Evolutionary conservation across 768 basidiomycete genomes (phyloP), one percentile per base, ranked within the genome.

Genomic region (Tremella mesenterica): DNA sequence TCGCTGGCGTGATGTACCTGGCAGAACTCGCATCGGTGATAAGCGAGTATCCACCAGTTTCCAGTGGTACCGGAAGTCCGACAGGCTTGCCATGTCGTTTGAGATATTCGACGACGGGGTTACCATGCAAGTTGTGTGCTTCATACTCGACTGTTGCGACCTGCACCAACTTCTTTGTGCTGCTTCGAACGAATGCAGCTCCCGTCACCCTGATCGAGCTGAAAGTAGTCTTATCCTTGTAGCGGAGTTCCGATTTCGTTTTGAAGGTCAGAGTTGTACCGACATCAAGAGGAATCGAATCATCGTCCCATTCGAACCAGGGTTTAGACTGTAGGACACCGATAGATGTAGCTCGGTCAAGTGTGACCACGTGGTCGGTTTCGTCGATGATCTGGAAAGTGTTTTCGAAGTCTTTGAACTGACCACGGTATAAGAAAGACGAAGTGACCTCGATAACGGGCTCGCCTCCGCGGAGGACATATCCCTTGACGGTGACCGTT

Each of bases 221-320:
- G 77, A 83, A 92, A 33, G 85, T 83, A 3, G 83, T 79, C 76
- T 86, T 89, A 77, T 91, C 86, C 76, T 88, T 88, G 83, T 89
- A 97, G 16, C 84, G 81, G 31, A 90, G 83, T 63, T 85, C 83
- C 2, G 90, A 89, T 63, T 83, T 82, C 58, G 86, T 78, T 58
- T 86, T 86, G 88, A 97, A 95, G 59, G 90, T 82, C 46, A 99
- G 83, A 1, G 81, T 80, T 30, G 85, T 85, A 21, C 92, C 91
- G 7, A 85, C 80, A 38, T 81, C 76, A 45, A 92, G 82, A 23
- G 89, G 85, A 52, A 80, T 79, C 5, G 81, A 77, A 39, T 87
- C 83, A 65, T 93, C 85, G 48, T 86, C 84, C 93, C 92, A 97
- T 46, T 85, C 83, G 75, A 97, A 91, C 95, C 95, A 99, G 70